A percentile compares a stretch with the other conserved stretches of the same genome.
Evolutionary conservation across 2,329 filamentous ascomycete genomes (phyloP).

Genomic region (Microsporum ferrugineum): DNA sequence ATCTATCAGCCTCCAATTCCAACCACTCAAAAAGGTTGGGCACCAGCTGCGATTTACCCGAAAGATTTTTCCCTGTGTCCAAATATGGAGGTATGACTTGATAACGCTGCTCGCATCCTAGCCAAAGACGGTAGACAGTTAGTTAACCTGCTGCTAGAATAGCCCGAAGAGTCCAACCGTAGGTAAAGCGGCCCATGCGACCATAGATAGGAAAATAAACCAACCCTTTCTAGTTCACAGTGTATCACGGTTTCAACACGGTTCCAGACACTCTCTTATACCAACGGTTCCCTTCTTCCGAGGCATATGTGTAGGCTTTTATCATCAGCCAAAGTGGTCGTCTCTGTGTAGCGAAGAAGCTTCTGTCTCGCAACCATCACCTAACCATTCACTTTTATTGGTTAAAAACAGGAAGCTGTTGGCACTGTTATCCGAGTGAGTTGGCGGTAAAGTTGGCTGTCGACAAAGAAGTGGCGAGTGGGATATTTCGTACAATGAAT

Average conservation of each 20-base stretch:
- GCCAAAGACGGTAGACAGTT: not conserved
- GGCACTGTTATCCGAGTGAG: not conserved
- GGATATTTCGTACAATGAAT: not conserved
- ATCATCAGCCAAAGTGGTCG: not conserved
- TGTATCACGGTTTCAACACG: not conserved
- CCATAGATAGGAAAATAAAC: not conserved
- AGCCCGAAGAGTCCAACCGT: not conserved
- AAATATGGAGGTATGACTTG: not conserved
- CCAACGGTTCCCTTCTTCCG: not conserved
- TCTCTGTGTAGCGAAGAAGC: not conserved
- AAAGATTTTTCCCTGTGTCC: not conserved
- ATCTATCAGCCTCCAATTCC: constrained; percentile 3
- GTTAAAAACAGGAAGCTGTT: not conserved
- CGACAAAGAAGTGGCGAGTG: not conserved
- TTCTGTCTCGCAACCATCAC: not conserved
- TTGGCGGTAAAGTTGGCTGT: not conserved
- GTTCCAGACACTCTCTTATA: not conserved
- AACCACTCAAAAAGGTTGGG: not conserved
- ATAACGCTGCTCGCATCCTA: not conserved
- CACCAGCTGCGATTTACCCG: not conserved
- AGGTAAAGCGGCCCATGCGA: not conserved
- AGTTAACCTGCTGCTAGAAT: not conserved
- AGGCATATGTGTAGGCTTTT: not conserved
- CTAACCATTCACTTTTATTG: not conserved
- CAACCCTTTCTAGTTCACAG: not conserved